Evolutionary conservation across 352 stramenopile species (phyloP).

Genomic region (Achlya hypogyna): DNA sequence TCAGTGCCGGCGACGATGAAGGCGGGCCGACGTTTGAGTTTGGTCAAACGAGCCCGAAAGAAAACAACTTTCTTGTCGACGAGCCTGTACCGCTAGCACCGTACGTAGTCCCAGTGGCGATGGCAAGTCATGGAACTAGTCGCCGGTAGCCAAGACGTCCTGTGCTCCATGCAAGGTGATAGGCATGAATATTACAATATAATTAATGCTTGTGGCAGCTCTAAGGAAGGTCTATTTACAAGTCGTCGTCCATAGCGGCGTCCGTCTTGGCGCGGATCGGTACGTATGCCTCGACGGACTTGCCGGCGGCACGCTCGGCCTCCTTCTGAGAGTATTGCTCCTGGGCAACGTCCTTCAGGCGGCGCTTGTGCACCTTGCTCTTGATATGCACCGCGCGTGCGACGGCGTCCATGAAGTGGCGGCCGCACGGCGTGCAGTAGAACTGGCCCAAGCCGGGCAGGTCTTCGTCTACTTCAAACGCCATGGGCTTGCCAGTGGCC

Average conservation of each 20-base stretch:
- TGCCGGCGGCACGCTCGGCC: constrained; percentile 59
- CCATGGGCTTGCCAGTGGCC: constrained; percentile 41
- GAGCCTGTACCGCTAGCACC: too few species aligned
- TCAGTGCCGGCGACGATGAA: neutral
- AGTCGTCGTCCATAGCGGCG: constrained; percentile 45
- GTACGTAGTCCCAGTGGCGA: neutral
- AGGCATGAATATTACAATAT: neutral
- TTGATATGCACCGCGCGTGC: constrained; percentile 70
- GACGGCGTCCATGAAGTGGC: constrained; percentile 77
- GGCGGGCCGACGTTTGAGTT: neutral
- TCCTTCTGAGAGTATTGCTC: constrained; percentile 85
- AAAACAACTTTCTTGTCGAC: neutral
- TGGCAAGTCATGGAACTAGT: neutral
- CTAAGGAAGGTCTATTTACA: too few species aligned
- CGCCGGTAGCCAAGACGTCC: neutral
- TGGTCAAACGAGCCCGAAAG: neutral
- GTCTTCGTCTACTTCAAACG: constrained; percentile 76
- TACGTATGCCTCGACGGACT: constrained; percentile 62
- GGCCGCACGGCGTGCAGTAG: constrained; percentile 80
- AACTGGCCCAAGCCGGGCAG: constrained; percentile 76
- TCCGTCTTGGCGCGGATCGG: constrained; percentile 35
- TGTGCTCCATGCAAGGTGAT: neutral
- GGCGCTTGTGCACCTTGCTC: constrained; percentile 82
- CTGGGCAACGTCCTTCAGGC: constrained; percentile 83
- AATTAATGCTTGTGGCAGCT: too few species aligned